These are phyloP conservation scores for Penicillium desertorum DNA, from an alignment of 495 filamentous ascomycete genomes.

Conservation along the genomic window DNA sequence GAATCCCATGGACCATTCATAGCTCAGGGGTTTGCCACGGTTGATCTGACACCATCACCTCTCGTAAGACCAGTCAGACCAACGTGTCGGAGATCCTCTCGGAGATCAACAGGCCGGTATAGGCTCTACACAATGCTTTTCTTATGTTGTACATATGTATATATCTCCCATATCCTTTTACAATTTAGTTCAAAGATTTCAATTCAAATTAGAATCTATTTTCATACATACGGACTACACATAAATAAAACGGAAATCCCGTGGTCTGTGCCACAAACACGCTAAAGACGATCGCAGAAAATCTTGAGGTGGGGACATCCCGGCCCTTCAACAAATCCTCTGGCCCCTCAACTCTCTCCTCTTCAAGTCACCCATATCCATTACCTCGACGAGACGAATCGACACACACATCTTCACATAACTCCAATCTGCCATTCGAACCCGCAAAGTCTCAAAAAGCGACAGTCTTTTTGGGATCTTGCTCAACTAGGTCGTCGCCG, in stretches of 20 bases:
- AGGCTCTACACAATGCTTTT: background rate
- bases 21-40: too few relatives aligned
- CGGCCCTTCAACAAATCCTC: slow-evolving; percentile 18
- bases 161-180: background rate
- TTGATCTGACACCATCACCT: slow-evolving; percentile 8
- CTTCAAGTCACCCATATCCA: slow-evolving; percentile 4
- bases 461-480: slow-evolving; percentile 23
- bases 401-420: background rate
- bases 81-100: too few relatives aligned
- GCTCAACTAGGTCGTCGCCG: slow-evolving; percentile 19
- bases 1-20: too few relatives aligned
- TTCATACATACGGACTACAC: too few relatives aligned
- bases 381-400: background rate
- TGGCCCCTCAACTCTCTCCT: slow-evolving; percentile 8
- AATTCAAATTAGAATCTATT: background rate
- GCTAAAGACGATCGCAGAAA: slow-evolving; percentile 16
- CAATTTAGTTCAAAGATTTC: too few relatives aligned
- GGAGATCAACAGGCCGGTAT: too few relatives aligned
- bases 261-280: slow-evolving; percentile 8
- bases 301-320: slow-evolving; percentile 19
- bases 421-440: background rate
- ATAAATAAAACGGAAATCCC: background rate
- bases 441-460: slow-evolving; percentile 23
- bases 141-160: background rate
- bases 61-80: slow-evolving; percentile 5